Conservation (phyloP, 441 rosid genomes). For the Euphorbia schlechtendalii region DNA sequence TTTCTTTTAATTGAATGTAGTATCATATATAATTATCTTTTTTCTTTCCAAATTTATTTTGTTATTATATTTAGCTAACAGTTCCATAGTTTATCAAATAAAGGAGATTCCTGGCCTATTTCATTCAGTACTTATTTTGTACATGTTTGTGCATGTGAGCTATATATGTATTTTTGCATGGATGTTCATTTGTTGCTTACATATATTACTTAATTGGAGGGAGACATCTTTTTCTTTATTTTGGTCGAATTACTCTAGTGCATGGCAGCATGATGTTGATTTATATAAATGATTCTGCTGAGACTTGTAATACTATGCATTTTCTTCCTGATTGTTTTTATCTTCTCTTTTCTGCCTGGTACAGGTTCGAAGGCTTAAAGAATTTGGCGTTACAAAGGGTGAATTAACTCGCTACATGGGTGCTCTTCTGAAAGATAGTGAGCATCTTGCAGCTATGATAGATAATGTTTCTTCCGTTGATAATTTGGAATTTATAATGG, state of each 20-base stretch:
- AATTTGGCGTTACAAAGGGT: slow-evolving; percentile 97
- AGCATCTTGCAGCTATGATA: slow-evolving; percentile 97
- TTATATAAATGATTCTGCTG: slow-evolving; percentile 9
- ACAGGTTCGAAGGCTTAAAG: slow-evolving; percentile 96
- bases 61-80: neutral
- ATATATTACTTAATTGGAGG: neutral
- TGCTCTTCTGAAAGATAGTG: slow-evolving; percentile 95
- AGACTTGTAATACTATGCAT: slow-evolving; percentile 7
- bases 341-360: slow-evolving; percentile 27
- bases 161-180: neutral
- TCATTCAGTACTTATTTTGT: neutral
- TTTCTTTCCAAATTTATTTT: neutral
- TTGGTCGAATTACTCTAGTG: neutral
- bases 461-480: slow-evolving; percentile 99
- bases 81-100: neutral
- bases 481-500: slow-evolving; percentile 97
- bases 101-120: neutral
- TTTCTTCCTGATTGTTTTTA: slow-evolving; percentile 4
- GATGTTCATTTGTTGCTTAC: neutral
- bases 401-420: slow-evolving; percentile 97
- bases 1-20: neutral
- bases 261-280: neutral
- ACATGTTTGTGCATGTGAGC: neutral
- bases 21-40: neutral
- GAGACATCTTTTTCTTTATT: neutral